Base-by-base conservation (phyloP, 495 filamentous ascomycete species). In the Cladorrhinum samala region DNA sequence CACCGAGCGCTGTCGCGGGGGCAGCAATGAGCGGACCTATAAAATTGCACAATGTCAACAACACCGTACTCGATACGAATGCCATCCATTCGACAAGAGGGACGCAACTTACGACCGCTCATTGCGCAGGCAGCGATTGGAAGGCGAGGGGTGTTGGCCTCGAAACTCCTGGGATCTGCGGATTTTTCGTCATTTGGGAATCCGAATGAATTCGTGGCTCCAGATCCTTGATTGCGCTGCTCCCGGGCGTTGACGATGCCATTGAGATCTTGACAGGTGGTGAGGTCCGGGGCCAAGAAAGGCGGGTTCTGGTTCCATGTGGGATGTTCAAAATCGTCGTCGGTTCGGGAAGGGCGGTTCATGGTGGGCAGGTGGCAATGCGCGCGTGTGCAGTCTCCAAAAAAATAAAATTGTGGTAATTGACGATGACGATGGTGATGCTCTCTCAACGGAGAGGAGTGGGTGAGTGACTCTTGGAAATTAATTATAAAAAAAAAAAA, bases 291-390 rank as follows among this genome's bases (percentile, higher is more conserved):
- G 51, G 75, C 79, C 46, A 85, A 63, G 9, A 70, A 65, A 13
- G 76, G 66, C 36, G 83, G 78, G 50, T 72, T 83, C 60, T 85
- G 82, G 62, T 84, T 86, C 74, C 77, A 82, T 44, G 65, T 72
- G 13, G 74, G 78, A 49, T 80, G 72, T 8, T 72, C 68, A 20
- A 76, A 63, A 14, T 74, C 75, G 46, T 85, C 79, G 47, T 85
- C 82, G n/a, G 71, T 82, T 51, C 81, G 68, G 13, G 82, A 85
- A 23, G 81, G 82, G 64, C 81, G 80, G 59, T 84, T 86, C 82
- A 85, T 86, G 59, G 49, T 52, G 53, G 43, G 50, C 17, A 8
- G n/a, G 39, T 17, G 39, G 1, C 17, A 17, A 17, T 39, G n/a
- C 18, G 5, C 38, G 38, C 18, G 4, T 14, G 5, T 40, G 30